Conservation (phyloP, 164 flowering plant genomes). For the Santalum album region DNA sequence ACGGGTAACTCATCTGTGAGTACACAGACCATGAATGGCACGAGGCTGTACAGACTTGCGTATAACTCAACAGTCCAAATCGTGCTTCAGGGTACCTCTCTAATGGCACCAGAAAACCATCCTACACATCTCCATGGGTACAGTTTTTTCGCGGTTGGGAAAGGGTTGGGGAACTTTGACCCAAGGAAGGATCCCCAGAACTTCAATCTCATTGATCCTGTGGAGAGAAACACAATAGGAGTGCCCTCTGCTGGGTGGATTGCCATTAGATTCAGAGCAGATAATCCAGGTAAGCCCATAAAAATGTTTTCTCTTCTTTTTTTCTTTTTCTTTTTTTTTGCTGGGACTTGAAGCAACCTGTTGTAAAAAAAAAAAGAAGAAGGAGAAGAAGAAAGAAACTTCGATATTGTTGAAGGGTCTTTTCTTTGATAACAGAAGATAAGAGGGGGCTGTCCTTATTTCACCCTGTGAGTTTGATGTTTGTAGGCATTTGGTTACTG, state of each 20-base stretch:
- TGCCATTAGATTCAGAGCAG: constrained; percentile 45
- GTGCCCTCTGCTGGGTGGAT: constrained; percentile 46
- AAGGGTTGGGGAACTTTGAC: constrained; percentile 36
- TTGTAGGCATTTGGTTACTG: constrained; percentile 63
- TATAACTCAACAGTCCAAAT: constrained; percentile 36
- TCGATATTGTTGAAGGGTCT: neutral
- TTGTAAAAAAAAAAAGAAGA: neutral
- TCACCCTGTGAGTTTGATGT: neutral
- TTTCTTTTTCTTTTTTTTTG: neutral
- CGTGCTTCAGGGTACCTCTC: constrained; percentile 32
- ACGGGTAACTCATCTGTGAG: constrained; percentile 21
- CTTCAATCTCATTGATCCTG: constrained; percentile 44
- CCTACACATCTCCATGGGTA: constrained; percentile 43
- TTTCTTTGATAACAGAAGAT: neutral
- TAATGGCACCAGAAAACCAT: constrained; percentile 40
- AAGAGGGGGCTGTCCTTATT: neutral
- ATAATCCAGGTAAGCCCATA: constrained; percentile 40
- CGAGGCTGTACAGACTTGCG: constrained; percentile 24
- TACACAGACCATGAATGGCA: constrained; percentile 28
- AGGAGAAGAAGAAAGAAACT: neutral
- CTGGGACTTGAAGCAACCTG: neutral
- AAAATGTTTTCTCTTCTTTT: neutral
- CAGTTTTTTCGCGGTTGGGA: constrained; percentile 34
- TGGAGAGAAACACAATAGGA: constrained; percentile 35
- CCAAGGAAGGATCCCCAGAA: constrained; percentile 20